Base-by-base conservation (phyloP, 352 stramenopile species). In the Phytophthora kernoviae region DNA sequence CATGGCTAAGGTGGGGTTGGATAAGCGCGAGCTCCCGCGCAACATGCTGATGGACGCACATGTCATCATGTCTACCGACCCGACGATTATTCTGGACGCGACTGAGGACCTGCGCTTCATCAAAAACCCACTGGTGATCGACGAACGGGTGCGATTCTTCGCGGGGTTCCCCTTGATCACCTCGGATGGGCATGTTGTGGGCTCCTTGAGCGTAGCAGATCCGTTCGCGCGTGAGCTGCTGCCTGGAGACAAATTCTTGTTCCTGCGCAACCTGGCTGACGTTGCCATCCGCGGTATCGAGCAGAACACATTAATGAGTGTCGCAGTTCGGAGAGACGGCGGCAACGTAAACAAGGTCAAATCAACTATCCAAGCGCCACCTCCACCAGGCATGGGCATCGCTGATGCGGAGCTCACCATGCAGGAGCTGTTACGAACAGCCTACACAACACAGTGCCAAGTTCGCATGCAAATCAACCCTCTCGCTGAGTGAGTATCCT, bases 221-320 rank as follows among this genome's bases (percentile, higher is more conserved):
- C 77, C 72, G 46, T 91, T 93, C 52, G 80, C 85, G 27, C 83
- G 85, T 51, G 80, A 93, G 67, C 67, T 81, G 32, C 63, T 94
- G 41, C 77, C 69, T 18, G 85, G 83, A 36, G 83, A 93, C 65
- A 91, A 94, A 71, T 81, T 74, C 44, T 79, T 90, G 43, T 93
- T 93, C 77, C 73, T 94, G 51, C 87, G 89, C 66, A 93, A 92
- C 65, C 60, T 94, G n/a, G 83, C 83, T 0, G 68, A 92, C 18
- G 77, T 93, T 8, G 80, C 82, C 11, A 81, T 94, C 43, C 78
- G 75, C 24, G 84, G 82, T 50, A 77, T 94, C 15, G 86, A 94
- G 68, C 77, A 90, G 65, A 94, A 94, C 68, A 93, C 84, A 42
- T 33, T 74, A 17, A 76, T 82, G 58, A 77, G 72, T 32, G 43